These are phyloP conservation scores for Hygrophoropsis aurantiaca DNA, from an alignment of 768 basidiomycete genomes.

Conservation along the genomic window DNA sequence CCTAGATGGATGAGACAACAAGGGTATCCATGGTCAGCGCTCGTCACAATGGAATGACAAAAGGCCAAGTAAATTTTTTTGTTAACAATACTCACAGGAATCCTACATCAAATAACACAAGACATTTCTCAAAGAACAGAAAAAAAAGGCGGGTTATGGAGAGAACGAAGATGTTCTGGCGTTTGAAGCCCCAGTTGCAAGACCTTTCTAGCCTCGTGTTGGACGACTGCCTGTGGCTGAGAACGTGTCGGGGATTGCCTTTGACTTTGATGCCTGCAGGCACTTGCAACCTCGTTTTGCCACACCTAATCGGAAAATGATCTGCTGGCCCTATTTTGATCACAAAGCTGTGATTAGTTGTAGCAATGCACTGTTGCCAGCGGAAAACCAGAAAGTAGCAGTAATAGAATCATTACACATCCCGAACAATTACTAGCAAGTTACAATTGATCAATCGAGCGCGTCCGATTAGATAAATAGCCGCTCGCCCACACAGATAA, in stretches of 20 bases:
- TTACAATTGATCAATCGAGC: too few species aligned
- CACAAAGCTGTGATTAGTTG: too few species aligned
- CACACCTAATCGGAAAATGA: conserved; percentile 5
- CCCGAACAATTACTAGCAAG: too few species aligned
- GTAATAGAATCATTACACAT: too few species aligned
- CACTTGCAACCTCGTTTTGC: conserved; percentile 1
- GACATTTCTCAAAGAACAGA: conserved; percentile 18
- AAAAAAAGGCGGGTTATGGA: conserved; percentile 8
- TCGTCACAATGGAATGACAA: not conserved
- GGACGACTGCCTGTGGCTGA: conserved; percentile 26
- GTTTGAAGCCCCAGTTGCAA: conserved; percentile 7
- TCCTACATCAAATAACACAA: conserved; percentile 22
- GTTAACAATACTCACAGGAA: conserved; percentile 13
- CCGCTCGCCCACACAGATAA: too few species aligned
- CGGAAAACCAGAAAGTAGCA: too few species aligned
- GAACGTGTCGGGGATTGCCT: conserved; percentile 32
- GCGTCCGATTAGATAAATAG: too few species aligned
- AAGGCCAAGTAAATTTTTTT: not conserved
- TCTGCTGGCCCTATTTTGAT: too few species aligned
- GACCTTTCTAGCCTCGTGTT: conserved; percentile 30
- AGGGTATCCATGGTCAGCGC: not conserved
- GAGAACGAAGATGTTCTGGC: conserved; percentile 9
- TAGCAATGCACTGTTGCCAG: too few species aligned
- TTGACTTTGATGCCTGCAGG: conserved; percentile 16
- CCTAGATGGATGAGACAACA: conserved; percentile 14